Percentiles rank a stretch among this genome's conserved stretches.
These are phyloP conservation scores for Kappamyces sp. DNA, from an alignment of 192 early-diverging fungal species.

Conservation along the genomic window DNA sequence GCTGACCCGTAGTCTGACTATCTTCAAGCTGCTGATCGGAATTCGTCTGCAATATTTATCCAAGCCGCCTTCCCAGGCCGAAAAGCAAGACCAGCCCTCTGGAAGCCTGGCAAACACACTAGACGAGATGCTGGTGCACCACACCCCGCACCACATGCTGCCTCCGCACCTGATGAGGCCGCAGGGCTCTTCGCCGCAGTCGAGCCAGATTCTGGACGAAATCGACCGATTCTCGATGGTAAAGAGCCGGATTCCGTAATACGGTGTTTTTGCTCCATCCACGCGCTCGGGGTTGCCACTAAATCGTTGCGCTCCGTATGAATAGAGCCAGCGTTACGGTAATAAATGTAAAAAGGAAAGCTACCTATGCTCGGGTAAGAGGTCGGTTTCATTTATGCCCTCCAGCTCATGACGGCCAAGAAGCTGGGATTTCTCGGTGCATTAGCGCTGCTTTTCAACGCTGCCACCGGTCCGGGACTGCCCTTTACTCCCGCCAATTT, in stretches of 20 bases:
- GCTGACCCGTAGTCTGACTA: conserved; percentile 12
- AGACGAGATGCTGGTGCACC: not conserved
- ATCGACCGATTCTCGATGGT: conserved; percentile 88
- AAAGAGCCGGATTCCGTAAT: conserved; percentile 81
- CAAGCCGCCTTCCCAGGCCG: too few species aligned
- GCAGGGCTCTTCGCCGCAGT: not conserved
- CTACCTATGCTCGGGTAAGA: too few species aligned
- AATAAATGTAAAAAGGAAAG: too few species aligned
- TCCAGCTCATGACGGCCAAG: conserved; percentile 38
- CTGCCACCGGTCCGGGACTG: conserved; percentile 48
- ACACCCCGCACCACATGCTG: conserved; percentile 5
- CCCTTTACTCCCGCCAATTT: conserved; percentile 35
- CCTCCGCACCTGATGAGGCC: not conserved
- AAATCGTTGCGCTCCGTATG: too few species aligned
- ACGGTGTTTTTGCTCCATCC: not conserved
- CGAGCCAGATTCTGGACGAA: conserved; percentile 64
- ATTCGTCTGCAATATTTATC: not conserved
- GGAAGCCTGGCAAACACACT: not conserved
- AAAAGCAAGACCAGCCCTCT: too few species aligned
- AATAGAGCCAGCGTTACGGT: too few species aligned
- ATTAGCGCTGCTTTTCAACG: conserved; percentile 43
- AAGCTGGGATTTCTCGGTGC: conserved; percentile 40
- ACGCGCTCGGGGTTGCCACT: too few species aligned
- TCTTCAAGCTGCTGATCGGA: conserved; percentile 11
- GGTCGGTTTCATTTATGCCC: too few species aligned